A percentile compares a stretch with the other conserved stretches of the same genome.
phyloP scores from a whole-genome alignment of 2,329 filamentous ascomycete genomes.

The Pseudopithomyces chartarum region DNA sequence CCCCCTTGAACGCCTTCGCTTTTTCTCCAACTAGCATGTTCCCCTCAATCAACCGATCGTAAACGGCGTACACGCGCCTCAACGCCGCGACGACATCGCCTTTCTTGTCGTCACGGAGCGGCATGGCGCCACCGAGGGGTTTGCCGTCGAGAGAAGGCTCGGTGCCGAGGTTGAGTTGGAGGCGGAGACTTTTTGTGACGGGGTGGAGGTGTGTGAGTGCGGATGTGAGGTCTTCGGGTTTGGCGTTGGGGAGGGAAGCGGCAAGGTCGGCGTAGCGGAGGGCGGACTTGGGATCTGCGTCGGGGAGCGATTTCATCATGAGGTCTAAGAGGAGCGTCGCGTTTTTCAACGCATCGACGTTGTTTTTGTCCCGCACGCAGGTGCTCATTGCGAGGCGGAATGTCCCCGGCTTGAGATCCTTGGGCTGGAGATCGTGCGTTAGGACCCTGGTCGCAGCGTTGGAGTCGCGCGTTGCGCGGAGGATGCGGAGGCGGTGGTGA shows the following conservation, averaged over 20 bases:
- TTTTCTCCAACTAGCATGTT: constrained; percentile 37
- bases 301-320: constrained; percentile 33
- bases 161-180: constrained; percentile 37
- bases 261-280: constrained; percentile 39
- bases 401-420: constrained; percentile 51
- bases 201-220: constrained; percentile 35
- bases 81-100: constrained; percentile 34
- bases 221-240: constrained; percentile 33
- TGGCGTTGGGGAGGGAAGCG: constrained; percentile 31
- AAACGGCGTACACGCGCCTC: constrained; percentile 34
- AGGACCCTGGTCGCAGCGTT: constrained; percentile 64
- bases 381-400: constrained; percentile 75
- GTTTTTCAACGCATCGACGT: constrained; percentile 68
- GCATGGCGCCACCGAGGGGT: not conserved
- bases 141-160: not conserved
- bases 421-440: constrained; percentile 30
- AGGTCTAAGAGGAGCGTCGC: constrained; percentile 67
- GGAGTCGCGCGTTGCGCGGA: constrained; percentile 70
- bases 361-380: constrained; percentile 78
- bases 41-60: constrained; percentile 35
- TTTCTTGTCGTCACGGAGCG: constrained; percentile 23
- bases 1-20: constrained; percentile 31
- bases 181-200: constrained; percentile 28
- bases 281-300: constrained; percentile 36
- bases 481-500: constrained; percentile 68